Conservation (phyloP, 495 filamentous ascomycete genomes). For the Xanthoparmelia taractica region DNA sequence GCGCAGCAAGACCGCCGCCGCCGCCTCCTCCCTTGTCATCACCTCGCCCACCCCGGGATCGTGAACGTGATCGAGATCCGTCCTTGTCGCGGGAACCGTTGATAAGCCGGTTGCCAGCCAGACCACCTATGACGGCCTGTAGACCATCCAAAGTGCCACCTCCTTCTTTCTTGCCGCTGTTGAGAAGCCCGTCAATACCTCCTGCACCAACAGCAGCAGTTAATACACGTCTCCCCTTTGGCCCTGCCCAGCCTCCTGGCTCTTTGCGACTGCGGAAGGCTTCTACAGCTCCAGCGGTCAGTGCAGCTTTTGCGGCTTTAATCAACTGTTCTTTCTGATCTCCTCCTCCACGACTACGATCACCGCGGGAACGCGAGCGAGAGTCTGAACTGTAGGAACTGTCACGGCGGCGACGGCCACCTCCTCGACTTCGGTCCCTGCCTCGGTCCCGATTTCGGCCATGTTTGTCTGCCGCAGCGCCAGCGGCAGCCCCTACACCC, state of each 20-base stretch:
- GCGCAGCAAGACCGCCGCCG: slow-evolving; percentile 48
- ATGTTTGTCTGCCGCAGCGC: slow-evolving; percentile 28
- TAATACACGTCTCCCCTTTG: slow-evolving; percentile 78
- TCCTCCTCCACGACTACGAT: slow-evolving; percentile 31
- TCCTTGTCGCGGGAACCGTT: slow-evolving; percentile 65
- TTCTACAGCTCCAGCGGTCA: slow-evolving; percentile 78
- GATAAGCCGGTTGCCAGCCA: slow-evolving; percentile 71
- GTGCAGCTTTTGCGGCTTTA: slow-evolving; percentile 78
- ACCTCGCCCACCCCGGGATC: slow-evolving; percentile 37
- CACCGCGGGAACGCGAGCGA: slow-evolving; percentile 44
- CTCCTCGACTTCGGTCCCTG: slow-evolving; percentile 31
- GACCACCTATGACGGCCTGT: slow-evolving; percentile 77
- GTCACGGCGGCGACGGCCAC: slow-evolving; percentile 45
- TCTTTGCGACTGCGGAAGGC: slow-evolving; percentile 82
- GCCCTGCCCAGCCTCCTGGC: slow-evolving; percentile 73
- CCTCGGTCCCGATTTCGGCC: slow-evolving; percentile 27
- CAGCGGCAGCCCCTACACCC: slow-evolving; percentile 57
- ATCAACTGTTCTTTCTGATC: slow-evolving; percentile 53
- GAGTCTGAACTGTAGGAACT: slow-evolving; percentile 46
- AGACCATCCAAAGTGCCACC: slow-evolving; percentile 51
- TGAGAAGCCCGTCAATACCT: slow-evolving; percentile 69
- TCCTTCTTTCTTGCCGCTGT: slow-evolving; percentile 52
- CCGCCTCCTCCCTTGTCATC: slow-evolving; percentile 34
- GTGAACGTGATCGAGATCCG: slow-evolving; percentile 45
- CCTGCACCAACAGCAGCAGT: slow-evolving; percentile 81